Evolutionary conservation across 345 rosid species (phyloP).

Genomic region (Hibiscus syriacus): DNA sequence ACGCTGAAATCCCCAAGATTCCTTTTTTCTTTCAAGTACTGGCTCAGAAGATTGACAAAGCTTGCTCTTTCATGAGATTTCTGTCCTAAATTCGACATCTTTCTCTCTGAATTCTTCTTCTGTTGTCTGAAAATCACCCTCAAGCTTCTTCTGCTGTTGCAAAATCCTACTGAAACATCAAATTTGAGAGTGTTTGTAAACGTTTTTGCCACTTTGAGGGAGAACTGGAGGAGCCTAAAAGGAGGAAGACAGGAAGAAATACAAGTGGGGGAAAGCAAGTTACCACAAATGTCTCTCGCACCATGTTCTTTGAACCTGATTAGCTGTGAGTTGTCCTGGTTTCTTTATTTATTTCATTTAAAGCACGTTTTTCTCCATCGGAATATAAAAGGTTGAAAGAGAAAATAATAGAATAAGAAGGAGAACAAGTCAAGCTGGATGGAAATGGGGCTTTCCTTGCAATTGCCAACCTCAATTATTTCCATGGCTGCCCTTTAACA

Average conservation of each 20-base stretch:
- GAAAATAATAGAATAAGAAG: background rate
- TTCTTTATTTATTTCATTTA: background rate
- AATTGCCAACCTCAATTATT: background rate
- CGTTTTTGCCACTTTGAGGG: background rate
- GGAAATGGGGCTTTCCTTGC: background rate
- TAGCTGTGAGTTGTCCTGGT: constrained; percentile 11
- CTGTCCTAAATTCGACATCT: constrained; percentile 19
- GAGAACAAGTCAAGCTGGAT: background rate
- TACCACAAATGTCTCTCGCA: background rate
- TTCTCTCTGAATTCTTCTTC: background rate
- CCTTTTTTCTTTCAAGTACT: constrained; percentile 56
- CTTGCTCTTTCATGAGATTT: constrained; percentile 36
- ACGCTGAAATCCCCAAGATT: constrained; percentile 35
- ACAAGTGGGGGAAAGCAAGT: background rate
- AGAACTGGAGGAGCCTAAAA: background rate
- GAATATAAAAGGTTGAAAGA: background rate
- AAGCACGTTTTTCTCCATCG: constrained; percentile 33
- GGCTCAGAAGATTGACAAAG: constrained; percentile 60
- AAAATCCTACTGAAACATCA: background rate
- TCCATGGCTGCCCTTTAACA: background rate
- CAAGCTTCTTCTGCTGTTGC: too few species aligned
- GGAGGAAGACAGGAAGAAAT: background rate
- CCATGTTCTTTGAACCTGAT: constrained; percentile 11
- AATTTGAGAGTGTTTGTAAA: background rate
- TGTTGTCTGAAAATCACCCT: too few species aligned